Conservation (phyloP, 2,329 filamentous ascomycete genomes). For the Botrytis deweyae region DNA sequence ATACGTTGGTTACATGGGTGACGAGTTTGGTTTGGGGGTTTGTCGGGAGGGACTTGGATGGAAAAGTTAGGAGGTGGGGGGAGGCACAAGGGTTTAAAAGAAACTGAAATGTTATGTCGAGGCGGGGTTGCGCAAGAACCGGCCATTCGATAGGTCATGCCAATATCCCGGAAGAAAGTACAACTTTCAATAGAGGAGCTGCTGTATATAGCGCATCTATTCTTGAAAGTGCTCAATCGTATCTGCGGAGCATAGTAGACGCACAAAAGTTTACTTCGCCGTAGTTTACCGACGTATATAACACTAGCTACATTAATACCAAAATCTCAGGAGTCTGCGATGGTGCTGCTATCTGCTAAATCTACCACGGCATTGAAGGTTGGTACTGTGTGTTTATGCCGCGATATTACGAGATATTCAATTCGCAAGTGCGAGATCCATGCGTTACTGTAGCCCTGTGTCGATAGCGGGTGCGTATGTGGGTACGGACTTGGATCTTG, state of each 20-base stretch:
- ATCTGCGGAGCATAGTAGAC: background rate
- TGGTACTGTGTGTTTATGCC: background rate
- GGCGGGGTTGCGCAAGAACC: too few relatives aligned
- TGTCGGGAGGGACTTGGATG: constrained; percentile 54
- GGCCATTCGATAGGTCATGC: too few relatives aligned
- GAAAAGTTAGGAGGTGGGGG: constrained; percentile 56
- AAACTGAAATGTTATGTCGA: constrained; percentile 33
- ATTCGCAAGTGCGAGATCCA: background rate
- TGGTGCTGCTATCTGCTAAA: background rate
- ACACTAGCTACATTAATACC: background rate
- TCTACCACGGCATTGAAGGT: background rate
- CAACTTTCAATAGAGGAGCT: background rate
- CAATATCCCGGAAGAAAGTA: too few relatives aligned
- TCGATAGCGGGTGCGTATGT: background rate
- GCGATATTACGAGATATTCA: background rate
- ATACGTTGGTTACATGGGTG: constrained; percentile 57
- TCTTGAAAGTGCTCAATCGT: background rate
- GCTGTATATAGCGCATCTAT: background rate
- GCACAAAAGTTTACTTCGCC: background rate
- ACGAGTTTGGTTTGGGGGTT: constrained; percentile 58
- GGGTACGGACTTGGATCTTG: background rate
- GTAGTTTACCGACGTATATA: background rate
- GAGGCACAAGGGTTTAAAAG: constrained; percentile 59
- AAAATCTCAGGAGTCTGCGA: background rate
- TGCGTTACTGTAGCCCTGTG: background rate